Base-by-base conservation (phyloP, 1,139 yeast genomes). In the Hansenula anomala region DNA sequence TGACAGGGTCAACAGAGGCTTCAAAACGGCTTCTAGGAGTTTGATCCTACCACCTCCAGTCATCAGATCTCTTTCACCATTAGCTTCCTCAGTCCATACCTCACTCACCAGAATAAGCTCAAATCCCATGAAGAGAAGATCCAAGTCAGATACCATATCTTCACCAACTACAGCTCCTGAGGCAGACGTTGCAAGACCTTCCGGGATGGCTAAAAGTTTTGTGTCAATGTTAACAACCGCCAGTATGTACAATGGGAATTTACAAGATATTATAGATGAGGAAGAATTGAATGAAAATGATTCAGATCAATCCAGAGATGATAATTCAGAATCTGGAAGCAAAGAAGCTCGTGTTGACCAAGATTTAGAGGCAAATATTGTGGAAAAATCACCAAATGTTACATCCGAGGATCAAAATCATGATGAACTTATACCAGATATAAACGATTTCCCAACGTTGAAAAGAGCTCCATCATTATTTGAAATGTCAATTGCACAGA, bases 181-280 rank as follows among this genome's bases (percentile, higher is more conserved):
- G 3, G 50, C 45, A n/a, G 68, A 65, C 42, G 52, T 58, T 24
- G 69, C 66, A 1, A 50, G 48, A 26, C 64, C 69, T 0, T 58
- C 64, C 10, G 63, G 62, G 28, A 60, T 69, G 58, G 71, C 74
- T 13, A 64, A 63, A 45, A 69, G 74, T 33, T 66, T 76, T 47
- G 75, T 73, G 1, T 71, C 73, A 1, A 49, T 75, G 37, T 55
- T 76, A 34, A 71, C 80, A 2, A 66, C 78, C 0, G 76, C 80
- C 0, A 69, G 75, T 44, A 66, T 74, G 39, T 73, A 69, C 51
- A 73, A 73, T 2, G 80, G 79, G 5, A 55, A 51, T 30, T 44
- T 55, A 18, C 51, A 54, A 4, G 56, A 61, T 15, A 42, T 47
- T 20, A 39, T 52, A 29, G 46, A 43, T 12, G 46, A 50, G 8